These are phyloP conservation scores for Xylaria sp. DNA, from an alignment of 2,329 filamentous ascomycete species.

Conservation along the genomic window DNA sequence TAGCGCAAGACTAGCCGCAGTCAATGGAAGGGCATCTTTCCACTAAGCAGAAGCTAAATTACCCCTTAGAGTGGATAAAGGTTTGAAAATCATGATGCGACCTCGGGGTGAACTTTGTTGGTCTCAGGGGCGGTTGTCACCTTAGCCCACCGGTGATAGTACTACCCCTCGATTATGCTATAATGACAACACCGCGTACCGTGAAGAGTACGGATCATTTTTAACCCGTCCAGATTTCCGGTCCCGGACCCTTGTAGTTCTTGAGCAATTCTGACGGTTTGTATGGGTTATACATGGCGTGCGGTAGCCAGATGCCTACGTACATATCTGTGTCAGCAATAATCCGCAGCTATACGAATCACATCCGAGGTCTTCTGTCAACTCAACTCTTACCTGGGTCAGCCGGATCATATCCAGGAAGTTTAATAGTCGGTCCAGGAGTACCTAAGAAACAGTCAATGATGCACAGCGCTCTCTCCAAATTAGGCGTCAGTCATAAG, in stretches of 20 bases:
- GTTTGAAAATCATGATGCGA: no score
- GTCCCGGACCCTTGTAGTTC: conserved; percentile 12
- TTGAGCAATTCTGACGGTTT: conserved; percentile 10
- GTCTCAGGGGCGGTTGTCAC: no score
- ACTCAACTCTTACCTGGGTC: conserved; percentile 8
- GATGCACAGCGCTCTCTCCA: background rate
- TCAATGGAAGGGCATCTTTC: no score
- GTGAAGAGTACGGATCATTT: background rate
- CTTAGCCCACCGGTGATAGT: no score
- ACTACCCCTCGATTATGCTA: background rate
- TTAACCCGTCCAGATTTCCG: conserved; percentile 6
- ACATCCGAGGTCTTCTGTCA: background rate
- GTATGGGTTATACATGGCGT: conserved; percentile 7
- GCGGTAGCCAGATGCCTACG: conserved; percentile 9
- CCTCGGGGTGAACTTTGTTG: no score
- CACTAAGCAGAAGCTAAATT: no score
- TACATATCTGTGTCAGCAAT: background rate
- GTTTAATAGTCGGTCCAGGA: conserved; percentile 7
- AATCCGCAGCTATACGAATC: background rate
- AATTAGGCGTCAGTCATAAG: background rate
- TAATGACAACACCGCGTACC: background rate
- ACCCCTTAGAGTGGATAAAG: no score
- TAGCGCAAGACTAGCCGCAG: no score
- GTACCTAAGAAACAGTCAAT: conserved; percentile 1
- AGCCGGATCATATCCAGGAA: conserved; percentile 9